Evolutionary conservation across 495 filamentous ascomycete species (phyloP), one percentile per base, ranked within the genome.

Genomic region (Lophiotrema nucula): DNA sequence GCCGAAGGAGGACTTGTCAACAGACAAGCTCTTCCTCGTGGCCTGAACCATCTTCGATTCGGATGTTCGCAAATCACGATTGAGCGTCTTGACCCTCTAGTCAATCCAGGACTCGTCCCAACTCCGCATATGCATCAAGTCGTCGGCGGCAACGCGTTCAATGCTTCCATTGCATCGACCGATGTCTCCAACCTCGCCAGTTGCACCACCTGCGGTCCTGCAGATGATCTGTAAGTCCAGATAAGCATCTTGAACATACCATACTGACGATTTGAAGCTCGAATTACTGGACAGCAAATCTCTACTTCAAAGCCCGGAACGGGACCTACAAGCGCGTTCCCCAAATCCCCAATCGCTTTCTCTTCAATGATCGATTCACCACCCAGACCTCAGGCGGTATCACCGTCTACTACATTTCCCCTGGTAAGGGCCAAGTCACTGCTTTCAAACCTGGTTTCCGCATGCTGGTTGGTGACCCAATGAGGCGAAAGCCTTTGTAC

Each of bases 361-460:
- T 59, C 22, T 64, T 64, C 52, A 49, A 53, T 18, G 61, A 64
- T 37, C 48, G 21, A 22, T 64, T 35, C 37, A 59, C 55, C 8
- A 54, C 47, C 1, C 31, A 56, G 26, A 64, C 55, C 11, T 18
- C 48, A 2, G 61, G 61, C 15, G 61, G 61, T 10, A 22, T 64
- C 11, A 23, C 47, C 15, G 61, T 64, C 21, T 64, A 64, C 56
- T 64, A 64, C 25, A 39, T 64, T 25, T 37, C 55, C 6, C 41
- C 53, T 19, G 31, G 31, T 16, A 59, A 59, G 48, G 43, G 43
- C 35, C 43, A 45, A 4, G 41, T 56, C n/a, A 64, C 61, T 1
- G 61, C 61, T 38, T 64, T 64, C 49, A 64, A 64, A 31, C 61
- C 61, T 4, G 54, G 61, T n/a, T 64, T 64, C 56, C 61, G 61